A percentile compares a stretch with the other conserved stretches of the same genome.
Evolutionary conservation across 495 filamentous ascomycete genomes (phyloP).

Genomic region (Hypoxylon trugodes): DNA sequence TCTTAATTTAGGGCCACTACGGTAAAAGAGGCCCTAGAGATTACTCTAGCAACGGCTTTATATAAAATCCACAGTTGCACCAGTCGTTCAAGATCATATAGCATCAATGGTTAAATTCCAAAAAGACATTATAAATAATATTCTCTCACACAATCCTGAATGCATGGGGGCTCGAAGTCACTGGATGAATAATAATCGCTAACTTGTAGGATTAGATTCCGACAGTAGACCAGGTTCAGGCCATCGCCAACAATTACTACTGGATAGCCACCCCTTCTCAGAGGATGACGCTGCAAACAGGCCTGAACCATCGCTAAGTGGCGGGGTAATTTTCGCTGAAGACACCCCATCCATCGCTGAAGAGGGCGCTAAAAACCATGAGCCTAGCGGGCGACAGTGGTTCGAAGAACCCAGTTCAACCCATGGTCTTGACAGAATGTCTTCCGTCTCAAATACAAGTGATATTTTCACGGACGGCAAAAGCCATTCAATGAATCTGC

Average conservation of each 20-base stretch:
- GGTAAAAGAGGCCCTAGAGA: not conserved
- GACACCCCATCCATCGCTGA: slow-evolving; percentile 29
- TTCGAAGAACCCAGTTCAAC: slow-evolving; percentile 45
- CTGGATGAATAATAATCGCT: not conserved
- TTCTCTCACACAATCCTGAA: too few relatives aligned
- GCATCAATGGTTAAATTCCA: too few relatives aligned
- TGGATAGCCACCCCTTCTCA: slow-evolving; percentile 34
- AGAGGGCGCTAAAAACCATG: not conserved
- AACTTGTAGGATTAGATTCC: slow-evolving; percentile 14
- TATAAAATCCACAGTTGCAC: too few relatives aligned
- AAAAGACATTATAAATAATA: too few relatives aligned
- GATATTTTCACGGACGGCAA: slow-evolving; percentile 63
- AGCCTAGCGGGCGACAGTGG: slow-evolving; percentile 38
- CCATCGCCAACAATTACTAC: slow-evolving; percentile 29
- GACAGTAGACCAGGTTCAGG: not conserved
- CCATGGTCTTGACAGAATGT: slow-evolving; percentile 41
- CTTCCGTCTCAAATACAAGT: slow-evolving; percentile 48
- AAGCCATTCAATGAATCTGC: slow-evolving; percentile 51
- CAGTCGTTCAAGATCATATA: too few relatives aligned
- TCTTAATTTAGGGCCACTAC: not conserved
- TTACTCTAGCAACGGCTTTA: too few relatives aligned
- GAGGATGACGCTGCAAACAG: slow-evolving; percentile 2
- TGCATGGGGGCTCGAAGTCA: not conserved
- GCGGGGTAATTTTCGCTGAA: slow-evolving; percentile 42
- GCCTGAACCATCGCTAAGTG: slow-evolving; percentile 22